These are phyloP conservation scores for Vaccinium vitisidaea DNA, from an alignment of 148 eudicot genomes.

Conservation along the genomic window DNA sequence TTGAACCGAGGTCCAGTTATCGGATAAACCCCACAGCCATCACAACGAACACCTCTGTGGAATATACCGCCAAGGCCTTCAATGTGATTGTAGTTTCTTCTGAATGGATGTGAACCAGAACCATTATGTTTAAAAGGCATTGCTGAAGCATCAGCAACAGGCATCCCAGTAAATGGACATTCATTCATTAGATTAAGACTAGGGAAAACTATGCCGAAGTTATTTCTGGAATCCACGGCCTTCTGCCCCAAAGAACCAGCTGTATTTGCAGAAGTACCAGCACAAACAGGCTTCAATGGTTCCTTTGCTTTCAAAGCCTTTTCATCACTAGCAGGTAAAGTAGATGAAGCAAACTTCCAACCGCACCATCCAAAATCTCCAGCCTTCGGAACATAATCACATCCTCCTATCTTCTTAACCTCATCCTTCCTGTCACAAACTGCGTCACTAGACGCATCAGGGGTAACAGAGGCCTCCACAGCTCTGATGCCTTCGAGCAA, in stretches of 20 bases:
- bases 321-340: neutral
- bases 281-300: constrained; percentile 13
- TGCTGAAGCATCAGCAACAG: constrained; percentile 23
- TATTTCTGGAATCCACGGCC: neutral
- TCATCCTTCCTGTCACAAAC: neutral
- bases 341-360: neutral
- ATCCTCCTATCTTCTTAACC: constrained; percentile 5
- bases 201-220: neutral
- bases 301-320: neutral
- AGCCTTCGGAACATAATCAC: neutral
- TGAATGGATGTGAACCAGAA: constrained; percentile 18
- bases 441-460: neutral
- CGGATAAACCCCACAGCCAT: constrained; percentile 79
- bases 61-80: constrained; percentile 36
- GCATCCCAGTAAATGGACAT: constrained; percentile 41
- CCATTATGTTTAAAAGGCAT: constrained; percentile 14
- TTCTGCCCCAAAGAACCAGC: neutral
- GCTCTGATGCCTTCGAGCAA: neutral
- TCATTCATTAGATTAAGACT: constrained; percentile 14
- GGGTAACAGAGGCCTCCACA: neutral
- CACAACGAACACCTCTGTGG: constrained; percentile 87
- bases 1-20: constrained; percentile 86
- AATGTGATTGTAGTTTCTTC: constrained; percentile 24
- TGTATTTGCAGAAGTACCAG: constrained; percentile 2
- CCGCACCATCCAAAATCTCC: neutral